Conservation (phyloP, 768 basidiomycete genomes). For the Suillus sp. region DNA sequence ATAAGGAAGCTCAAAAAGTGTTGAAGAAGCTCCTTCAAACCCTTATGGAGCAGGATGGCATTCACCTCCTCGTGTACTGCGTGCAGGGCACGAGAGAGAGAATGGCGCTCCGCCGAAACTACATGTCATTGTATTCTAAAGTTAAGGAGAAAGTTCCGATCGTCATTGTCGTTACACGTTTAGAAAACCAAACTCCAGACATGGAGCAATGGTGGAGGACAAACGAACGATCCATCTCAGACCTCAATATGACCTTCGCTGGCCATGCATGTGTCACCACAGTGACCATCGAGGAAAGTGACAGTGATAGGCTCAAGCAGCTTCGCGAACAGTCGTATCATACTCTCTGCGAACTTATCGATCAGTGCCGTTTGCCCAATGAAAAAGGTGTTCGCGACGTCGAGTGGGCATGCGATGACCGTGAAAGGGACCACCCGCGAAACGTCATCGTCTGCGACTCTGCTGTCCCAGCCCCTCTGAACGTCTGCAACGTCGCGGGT, state of each 20-base stretch:
- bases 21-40: slow-evolving; percentile 15
- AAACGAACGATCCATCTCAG: slow-evolving; percentile 15
- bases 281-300: not conserved
- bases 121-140: slow-evolving; percentile 14
- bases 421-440: slow-evolving; percentile 3
- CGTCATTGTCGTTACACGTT: slow-evolving; percentile 20
- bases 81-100: slow-evolving; percentile 25
- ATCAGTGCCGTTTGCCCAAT: not conserved
- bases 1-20: slow-evolving; percentile 11
- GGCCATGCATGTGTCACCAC: slow-evolving; percentile 23
- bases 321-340: slow-evolving; percentile 14
- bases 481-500: slow-evolving; percentile 8
- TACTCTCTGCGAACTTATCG: slow-evolving; percentile 11
- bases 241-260: slow-evolving; percentile 2
- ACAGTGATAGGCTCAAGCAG: not conserved
- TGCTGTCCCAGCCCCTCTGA: slow-evolving; percentile 3
- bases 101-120: slow-evolving; percentile 19
- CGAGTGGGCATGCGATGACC: not conserved
- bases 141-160: slow-evolving; percentile 19
- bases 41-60: slow-evolving; percentile 11
- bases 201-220: slow-evolving; percentile 30
- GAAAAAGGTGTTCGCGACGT: not conserved
- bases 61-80: slow-evolving; percentile 27
- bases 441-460: slow-evolving; percentile 15
- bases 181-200: slow-evolving; percentile 22